Evolutionary conservation across 139 green algal genomes (phyloP).

Genomic region (Chlorella sp.): DNA sequence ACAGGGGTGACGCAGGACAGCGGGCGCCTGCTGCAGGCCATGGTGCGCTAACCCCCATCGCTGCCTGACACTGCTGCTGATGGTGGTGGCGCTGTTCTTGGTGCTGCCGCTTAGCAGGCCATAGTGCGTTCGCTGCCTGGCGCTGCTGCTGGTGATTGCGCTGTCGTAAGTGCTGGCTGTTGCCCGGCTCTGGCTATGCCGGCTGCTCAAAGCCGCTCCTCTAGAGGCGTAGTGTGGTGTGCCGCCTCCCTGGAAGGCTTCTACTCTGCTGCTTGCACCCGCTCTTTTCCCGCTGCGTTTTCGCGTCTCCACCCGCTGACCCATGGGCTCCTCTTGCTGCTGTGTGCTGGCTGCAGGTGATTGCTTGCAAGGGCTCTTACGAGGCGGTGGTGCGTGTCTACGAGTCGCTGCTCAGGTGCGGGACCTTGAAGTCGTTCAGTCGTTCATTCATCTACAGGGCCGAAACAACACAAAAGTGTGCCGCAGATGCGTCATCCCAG

Average conservation of each 20-base stretch:
- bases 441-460: too few species aligned
- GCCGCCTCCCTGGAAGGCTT: neutral
- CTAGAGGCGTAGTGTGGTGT: too few species aligned
- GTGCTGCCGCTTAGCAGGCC: constrained; percentile 3
- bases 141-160: neutral
- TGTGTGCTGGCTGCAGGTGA: neutral
- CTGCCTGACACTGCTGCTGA: neutral
- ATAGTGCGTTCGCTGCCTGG: neutral
- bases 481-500: too few species aligned
- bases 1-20: constrained; percentile 2
- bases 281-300: neutral
- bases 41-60: neutral
- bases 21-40: constrained; percentile 23
- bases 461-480: too few species aligned
- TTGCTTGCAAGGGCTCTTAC: constrained; percentile 35
- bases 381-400: constrained; percentile 46
- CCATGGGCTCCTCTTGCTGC: neutral
- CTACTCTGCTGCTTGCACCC: neutral
- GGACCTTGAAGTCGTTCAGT: too few species aligned
- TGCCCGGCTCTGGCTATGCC: neutral
- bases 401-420: constrained; percentile 39
- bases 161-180: neutral
- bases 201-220: neutral
- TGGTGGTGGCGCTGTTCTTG: neutral
- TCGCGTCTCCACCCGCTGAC: too few species aligned